phyloP scores from a whole-genome alignment of 306 rosid genomes.

The Castanospermum australe region DNA sequence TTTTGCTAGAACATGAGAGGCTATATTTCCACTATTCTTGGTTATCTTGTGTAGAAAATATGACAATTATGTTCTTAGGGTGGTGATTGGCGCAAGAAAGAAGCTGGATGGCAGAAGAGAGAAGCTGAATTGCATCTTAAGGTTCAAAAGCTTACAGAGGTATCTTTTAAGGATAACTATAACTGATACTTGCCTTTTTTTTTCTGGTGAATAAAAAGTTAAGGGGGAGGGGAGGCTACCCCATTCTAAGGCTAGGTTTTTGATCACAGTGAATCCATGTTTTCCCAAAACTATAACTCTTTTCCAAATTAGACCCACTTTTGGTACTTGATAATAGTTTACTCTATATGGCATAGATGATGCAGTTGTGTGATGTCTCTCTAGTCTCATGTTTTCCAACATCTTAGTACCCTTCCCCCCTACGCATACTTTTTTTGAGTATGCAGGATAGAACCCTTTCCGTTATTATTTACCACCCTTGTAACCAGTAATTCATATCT shows the following conservation, averaged over 20 bases:
- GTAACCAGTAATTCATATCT: background rate
- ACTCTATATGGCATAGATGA: background rate
- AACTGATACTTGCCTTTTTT: background rate
- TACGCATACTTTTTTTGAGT: background rate
- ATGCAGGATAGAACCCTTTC: background rate
- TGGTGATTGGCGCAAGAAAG: conserved; percentile 60
- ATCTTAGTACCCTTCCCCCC: background rate
- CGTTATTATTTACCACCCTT: background rate
- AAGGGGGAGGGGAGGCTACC: too few species aligned
- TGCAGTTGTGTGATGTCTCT: background rate
- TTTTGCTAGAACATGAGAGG: conserved; percentile 9
- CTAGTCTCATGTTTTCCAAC: conserved; percentile 4
- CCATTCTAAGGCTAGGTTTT: too few species aligned
- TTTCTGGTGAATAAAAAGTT: too few species aligned
- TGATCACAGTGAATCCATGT: background rate
- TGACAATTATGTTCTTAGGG: conserved; percentile 38
- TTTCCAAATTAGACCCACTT: background rate
- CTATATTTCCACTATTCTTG: conserved; percentile 14
- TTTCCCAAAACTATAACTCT: background rate
- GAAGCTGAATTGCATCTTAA: conserved; percentile 45
- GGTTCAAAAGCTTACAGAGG: conserved; percentile 54
- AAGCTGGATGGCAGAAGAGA: conserved; percentile 52
- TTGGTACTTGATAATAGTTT: background rate
- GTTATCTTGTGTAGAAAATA: conserved; percentile 5
- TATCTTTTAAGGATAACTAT: conserved; percentile 22